phyloP scores from a whole-genome alignment of 495 filamentous ascomycete genomes.

The Aspergillus carlsbadensis region DNA sequence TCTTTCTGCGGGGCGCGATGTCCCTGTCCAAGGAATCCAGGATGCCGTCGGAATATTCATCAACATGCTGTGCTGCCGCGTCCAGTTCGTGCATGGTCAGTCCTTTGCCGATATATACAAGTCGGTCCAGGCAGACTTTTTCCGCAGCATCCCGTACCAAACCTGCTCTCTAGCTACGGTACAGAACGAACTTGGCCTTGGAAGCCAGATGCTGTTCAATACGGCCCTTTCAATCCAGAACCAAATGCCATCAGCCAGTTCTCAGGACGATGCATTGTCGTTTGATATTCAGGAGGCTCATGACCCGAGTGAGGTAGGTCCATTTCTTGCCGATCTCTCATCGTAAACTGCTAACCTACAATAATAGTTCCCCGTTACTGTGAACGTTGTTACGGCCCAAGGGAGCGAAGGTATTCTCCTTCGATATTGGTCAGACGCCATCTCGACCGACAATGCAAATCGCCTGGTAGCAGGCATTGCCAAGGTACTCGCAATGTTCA shows the following conservation, averaged over 20 bases:
- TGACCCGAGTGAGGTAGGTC: conserved; percentile 7
- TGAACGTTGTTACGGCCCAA: not conserved
- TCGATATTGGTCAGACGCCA: conserved; percentile 5
- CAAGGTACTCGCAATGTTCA: not conserved
- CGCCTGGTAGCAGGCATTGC: not conserved
- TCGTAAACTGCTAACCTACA: not conserved
- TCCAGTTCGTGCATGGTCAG: conserved; percentile 32
- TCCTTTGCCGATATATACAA: conserved; percentile 42
- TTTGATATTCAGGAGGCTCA: conserved; percentile 4
- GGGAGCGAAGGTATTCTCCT: conserved; percentile 3
- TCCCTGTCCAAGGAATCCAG: conserved; percentile 35
- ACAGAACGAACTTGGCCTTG: not conserved
- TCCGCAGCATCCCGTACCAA: conserved; percentile 50
- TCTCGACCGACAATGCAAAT: not conserved
- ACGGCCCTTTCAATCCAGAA: conserved; percentile 5
- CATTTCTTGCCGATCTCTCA: not conserved
- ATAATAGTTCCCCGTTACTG: conserved; percentile 3
- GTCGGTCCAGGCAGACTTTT: conserved; percentile 47
- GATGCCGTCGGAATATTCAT: conserved; percentile 55
- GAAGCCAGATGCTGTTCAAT: conserved; percentile 4
- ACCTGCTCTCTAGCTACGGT: conserved; percentile 36
- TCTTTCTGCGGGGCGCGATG: not conserved
- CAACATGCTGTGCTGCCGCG: conserved; percentile 56
- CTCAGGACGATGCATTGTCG: not conserved
- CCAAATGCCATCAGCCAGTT: conserved; percentile 2